A percentile compares a stretch with the other conserved stretches of the same genome.
phyloP scores from a whole-genome alignment of 2,329 filamentous ascomycete species.

The Aureobasidium sp. region DNA sequence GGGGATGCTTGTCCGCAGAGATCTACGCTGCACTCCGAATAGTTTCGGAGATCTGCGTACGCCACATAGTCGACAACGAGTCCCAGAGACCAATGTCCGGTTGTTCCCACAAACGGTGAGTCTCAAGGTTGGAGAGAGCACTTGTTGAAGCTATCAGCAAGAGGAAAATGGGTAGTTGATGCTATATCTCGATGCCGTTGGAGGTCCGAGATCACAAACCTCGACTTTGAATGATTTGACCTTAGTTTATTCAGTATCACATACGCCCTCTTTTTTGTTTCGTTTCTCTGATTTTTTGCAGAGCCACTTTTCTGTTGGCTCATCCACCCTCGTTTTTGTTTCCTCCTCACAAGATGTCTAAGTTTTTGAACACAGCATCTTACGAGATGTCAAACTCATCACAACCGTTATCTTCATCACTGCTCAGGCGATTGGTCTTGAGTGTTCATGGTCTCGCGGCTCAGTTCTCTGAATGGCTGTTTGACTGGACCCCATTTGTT shows the following conservation, averaged over 20 bases:
- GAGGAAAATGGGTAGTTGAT: not conserved
- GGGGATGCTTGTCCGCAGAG: not conserved
- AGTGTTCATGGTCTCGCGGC: not conserved
- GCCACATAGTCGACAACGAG: not conserved
- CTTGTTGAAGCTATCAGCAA: not conserved
- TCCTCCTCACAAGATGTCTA: not conserved
- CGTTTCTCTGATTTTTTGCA: not conserved
- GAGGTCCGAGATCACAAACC: too few species aligned
- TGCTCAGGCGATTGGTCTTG: not conserved
- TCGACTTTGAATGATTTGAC: too few species aligned
- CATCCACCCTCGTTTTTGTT: not conserved
- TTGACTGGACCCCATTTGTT: constrained; percentile 27
- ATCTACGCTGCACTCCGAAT: constrained; percentile 3
- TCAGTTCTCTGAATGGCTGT: constrained; percentile 25
- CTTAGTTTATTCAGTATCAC: too few species aligned
- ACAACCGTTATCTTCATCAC: not conserved
- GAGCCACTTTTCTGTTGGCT: not conserved
- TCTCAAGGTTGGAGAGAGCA: not conserved
- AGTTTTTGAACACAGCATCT: not conserved
- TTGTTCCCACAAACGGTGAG: not conserved
- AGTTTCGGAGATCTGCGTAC: not conserved
- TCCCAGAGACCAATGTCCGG: not conserved
- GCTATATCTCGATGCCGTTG: not conserved
- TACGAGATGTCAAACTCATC: not conserved
- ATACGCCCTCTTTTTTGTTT: too few species aligned